Percentiles rank a stretch among this genome's conserved stretches.
phyloP scores from a whole-genome alignment of 768 basidiomycete species.

The Pholiota molesta region DNA sequence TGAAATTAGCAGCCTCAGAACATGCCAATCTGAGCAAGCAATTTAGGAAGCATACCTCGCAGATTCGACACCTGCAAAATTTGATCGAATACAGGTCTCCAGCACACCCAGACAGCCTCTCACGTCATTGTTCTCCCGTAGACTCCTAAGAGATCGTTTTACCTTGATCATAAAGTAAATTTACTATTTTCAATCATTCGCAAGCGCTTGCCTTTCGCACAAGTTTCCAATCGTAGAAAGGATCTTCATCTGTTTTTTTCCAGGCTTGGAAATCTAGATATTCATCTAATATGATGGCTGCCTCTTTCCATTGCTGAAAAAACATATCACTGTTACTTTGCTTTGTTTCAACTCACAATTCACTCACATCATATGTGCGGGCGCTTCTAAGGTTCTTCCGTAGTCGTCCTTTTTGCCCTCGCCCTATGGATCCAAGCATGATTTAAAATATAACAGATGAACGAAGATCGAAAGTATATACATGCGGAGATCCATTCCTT shows the following conservation, averaged over 20 bases:
- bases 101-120: slow-evolving; percentile 88
- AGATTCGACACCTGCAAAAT: slow-evolving; percentile 94
- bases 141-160: slow-evolving; percentile 65
- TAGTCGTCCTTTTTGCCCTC: slow-evolving; percentile 80
- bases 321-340: neutral
- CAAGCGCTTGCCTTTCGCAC: slow-evolving; percentile 63
- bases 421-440: slow-evolving; percentile 55
- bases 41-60: slow-evolving; percentile 48
- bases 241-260: slow-evolving; percentile 87
- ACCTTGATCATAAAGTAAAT: slow-evolving; percentile 47
- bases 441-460: neutral
- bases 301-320: slow-evolving; percentile 81
- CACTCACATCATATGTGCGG: slow-evolving; percentile 66
- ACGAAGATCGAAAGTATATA: slow-evolving; percentile 32
- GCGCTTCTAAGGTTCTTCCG: slow-evolving; percentile 77
- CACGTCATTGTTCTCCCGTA: slow-evolving; percentile 79
- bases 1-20: slow-evolving; percentile 9
- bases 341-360: neutral
- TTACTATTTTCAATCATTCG: neutral
- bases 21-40: neutral
- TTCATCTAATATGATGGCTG: slow-evolving; percentile 76
- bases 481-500: slow-evolving; percentile 94
- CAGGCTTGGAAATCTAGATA: slow-evolving; percentile 87
- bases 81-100: slow-evolving; percentile 87
- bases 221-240: slow-evolving; percentile 90